Evolutionary conservation across 495 filamentous ascomycete species (phyloP), one percentile per base, ranked within the genome.

Genomic region (Trichoderma asperelloides): DNA sequence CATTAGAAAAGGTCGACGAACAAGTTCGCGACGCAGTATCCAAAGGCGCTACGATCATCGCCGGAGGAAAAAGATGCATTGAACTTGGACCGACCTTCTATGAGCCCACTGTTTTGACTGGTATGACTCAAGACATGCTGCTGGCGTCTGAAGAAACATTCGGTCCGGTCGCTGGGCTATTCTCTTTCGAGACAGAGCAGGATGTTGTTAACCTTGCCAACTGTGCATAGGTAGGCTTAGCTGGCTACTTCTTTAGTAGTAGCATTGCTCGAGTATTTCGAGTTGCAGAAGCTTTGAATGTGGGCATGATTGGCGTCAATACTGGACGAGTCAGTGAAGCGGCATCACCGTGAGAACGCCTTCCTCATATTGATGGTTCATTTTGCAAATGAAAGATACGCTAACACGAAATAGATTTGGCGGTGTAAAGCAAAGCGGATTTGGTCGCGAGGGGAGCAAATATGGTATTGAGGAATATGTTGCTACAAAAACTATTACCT

Each of bases 401-500:
- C 39, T 40, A 40, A 40, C 39, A 40, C 39, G 12, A 40, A 40
- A 40, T 40, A 40, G 39, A 40, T 40, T 92, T 72, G 89, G 89
- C 21, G 89, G 85, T 0, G 87, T 90, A 67, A 92, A 92, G 77
- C 86, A 90, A 72, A 86, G 83, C 8, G 89, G 89, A 0, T 91
- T 90, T 71, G 89, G 89, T 15, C 91, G 91, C 75, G 89, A 91
- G 73, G 87, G 84, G 12, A 88, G 88, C 23, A 89, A 88, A 71
- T 87, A 89, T 66, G 88, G 87, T 2, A 84, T 90, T 33, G 78
- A 84, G 39, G 88, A 90, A 73, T 91, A 89, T 67, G 73, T 90
- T 73, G 82, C 90, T 40, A 88, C 87, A 5, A 91, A 91, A 78
- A 86, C 12, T 40, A 40, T 40, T 40, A 40, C 39, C 83, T 40